Percentiles rank a stretch among this genome's conserved stretches.
Conservation (phyloP, 2,329 filamentous ascomycete genomes). For the Onygena corvina region DNA sequence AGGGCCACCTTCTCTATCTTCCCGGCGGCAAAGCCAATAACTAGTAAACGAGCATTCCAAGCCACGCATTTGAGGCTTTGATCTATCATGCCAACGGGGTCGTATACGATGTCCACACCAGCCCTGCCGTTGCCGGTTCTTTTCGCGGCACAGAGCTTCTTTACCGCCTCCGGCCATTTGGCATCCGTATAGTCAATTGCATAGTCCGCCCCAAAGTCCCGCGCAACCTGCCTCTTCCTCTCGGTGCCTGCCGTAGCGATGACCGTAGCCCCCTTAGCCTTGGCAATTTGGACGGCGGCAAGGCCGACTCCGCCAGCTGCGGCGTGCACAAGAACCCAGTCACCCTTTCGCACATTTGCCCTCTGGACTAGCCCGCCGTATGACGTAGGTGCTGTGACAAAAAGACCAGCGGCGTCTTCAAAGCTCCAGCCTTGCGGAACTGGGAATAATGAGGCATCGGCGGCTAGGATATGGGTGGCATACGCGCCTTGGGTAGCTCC, state of each 20-base stretch:
- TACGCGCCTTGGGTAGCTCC: conserved; percentile 79
- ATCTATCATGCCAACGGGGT: conserved; percentile 84
- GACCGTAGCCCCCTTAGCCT: conserved; percentile 83
- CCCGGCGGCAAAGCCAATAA: conserved; percentile 81
- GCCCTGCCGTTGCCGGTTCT: conserved; percentile 52
- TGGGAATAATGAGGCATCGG: conserved; percentile 56
- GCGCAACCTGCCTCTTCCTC: conserved; percentile 69
- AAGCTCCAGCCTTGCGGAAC: conserved; percentile 74
- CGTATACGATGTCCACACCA: conserved; percentile 86
- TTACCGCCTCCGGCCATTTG: conserved; percentile 57
- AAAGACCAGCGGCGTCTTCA: conserved; percentile 73
- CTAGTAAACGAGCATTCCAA: conserved; percentile 79
- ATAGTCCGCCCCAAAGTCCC: conserved; percentile 72
- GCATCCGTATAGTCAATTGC: conserved; percentile 65
- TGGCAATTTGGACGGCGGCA: conserved; percentile 85
- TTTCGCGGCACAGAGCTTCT: conserved; percentile 45
- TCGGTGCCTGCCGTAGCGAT: conserved; percentile 76
- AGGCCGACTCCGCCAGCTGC: conserved; percentile 85
- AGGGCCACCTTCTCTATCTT: conserved; percentile 82
- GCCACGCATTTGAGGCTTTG: conserved; percentile 79
- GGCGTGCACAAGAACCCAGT: conserved; percentile 81
- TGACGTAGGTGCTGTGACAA: conserved; percentile 82
- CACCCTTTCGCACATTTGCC: conserved; percentile 64
- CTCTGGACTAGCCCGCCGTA: conserved; percentile 73
- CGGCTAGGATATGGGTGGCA: conserved; percentile 58